A percentile compares a stretch with the other conserved stretches of the same genome.
Evolutionary conservation across 345 rosid genomes (phyloP).

Genomic region (Sisymbrium irio): DNA sequence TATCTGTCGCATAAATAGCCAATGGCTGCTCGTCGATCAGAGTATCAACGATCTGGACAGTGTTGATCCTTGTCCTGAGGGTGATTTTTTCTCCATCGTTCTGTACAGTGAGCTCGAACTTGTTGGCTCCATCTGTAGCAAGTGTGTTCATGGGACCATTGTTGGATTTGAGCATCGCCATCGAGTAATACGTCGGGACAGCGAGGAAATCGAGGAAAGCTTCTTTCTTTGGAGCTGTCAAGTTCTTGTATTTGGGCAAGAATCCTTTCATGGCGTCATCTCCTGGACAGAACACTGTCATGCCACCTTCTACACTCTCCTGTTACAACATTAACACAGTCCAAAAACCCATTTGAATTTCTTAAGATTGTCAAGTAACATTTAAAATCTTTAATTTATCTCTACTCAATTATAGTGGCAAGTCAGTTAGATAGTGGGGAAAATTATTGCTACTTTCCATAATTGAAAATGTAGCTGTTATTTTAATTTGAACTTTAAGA

Average conservation of each 20-base stretch:
- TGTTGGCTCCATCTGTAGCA: constrained; percentile 79
- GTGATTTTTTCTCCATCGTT: constrained; percentile 76
- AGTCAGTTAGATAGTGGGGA: neutral
- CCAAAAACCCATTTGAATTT: neutral
- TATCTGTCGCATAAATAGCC: constrained; percentile 61
- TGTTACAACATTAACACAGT: constrained; percentile 29
- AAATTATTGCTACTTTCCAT: constrained; percentile 17
- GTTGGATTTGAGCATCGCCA: constrained; percentile 76
- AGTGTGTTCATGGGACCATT: constrained; percentile 89
- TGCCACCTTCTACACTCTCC: constrained; percentile 77
- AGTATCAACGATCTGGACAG: constrained; percentile 66
- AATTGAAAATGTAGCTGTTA: neutral
- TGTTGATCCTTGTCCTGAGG: constrained; percentile 61
- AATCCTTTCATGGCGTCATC: constrained; percentile 86
- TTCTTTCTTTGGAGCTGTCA: constrained; percentile 61
- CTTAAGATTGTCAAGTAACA: neutral
- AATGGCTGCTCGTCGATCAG: constrained; percentile 77
- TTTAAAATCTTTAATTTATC: neutral
- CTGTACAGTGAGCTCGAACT: constrained; percentile 81
- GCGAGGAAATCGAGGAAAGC: constrained; percentile 75
- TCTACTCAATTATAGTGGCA: neutral
- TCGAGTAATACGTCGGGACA: constrained; percentile 68
- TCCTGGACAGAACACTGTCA: constrained; percentile 94
- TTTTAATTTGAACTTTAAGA: neutral
- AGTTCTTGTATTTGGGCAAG: constrained; percentile 74